Evolutionary conservation across 164 flowering plant species (phyloP).

Genomic region (Vitis amurensis): DNA sequence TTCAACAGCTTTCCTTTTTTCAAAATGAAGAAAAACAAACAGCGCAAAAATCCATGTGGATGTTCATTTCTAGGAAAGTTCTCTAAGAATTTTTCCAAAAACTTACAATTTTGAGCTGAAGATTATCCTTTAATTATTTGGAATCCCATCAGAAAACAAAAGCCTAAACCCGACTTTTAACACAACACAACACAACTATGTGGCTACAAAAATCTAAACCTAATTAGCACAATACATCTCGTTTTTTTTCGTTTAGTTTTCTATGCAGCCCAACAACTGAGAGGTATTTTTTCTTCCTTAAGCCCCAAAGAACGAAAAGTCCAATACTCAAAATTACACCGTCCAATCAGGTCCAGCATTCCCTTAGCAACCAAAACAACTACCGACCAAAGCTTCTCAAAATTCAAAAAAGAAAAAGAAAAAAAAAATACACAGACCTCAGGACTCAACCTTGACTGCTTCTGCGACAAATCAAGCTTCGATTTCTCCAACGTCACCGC

Average conservation of each 20-base stretch:
- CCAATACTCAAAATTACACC: not conserved
- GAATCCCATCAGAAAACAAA: no score
- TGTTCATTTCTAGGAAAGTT: no score
- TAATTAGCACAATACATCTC: not conserved
- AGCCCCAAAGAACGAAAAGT: not conserved
- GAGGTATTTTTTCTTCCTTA: not conserved
- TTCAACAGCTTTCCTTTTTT: no score
- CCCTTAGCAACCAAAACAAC: not conserved
- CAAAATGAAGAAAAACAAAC: no score
- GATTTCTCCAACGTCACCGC: conserved; percentile 82
- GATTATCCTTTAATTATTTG: no score
- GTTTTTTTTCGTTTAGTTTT: not conserved
- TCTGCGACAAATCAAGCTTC: conserved; percentile 71
- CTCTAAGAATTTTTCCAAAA: no score
- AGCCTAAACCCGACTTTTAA: no score
- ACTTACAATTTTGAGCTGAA: no score
- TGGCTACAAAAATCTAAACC: not conserved
- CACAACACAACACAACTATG: no score
- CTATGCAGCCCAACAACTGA: not conserved
- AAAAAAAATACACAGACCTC: conserved; percentile 46
- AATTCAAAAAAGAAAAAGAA: not conserved
- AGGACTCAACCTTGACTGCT: conserved; percentile 50
- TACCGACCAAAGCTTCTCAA: not conserved
- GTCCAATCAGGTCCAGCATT: not conserved
- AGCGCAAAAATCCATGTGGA: no score